Evolutionary conservation across 2,329 filamentous ascomycete genomes (phyloP).

Genomic region (Fusarium brevicatenulatum): DNA sequence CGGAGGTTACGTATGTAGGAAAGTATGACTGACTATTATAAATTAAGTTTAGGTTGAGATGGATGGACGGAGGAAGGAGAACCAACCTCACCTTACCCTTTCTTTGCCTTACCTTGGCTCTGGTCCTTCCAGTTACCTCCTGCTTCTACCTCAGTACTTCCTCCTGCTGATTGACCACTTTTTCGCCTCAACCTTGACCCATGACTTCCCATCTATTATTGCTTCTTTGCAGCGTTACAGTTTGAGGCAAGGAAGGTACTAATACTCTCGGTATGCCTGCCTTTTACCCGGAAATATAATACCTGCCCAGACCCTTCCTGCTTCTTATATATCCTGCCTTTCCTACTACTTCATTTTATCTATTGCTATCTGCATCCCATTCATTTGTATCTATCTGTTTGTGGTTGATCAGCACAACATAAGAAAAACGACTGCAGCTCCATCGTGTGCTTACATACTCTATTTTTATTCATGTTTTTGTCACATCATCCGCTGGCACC

Average conservation of each 20-base stretch:
- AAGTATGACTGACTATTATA: conserved; percentile 5
- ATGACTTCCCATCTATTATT: conserved; percentile 22
- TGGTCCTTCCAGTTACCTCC: background rate
- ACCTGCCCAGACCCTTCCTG: conserved; percentile 4
- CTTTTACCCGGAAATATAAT: conserved; percentile 19
- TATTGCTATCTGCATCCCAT: background rate
- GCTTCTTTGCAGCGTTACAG: conserved; percentile 8
- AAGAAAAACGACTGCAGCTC: background rate
- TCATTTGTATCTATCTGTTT: background rate
- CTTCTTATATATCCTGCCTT: background rate
- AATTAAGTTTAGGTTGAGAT: conserved; percentile 15
- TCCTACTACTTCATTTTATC: background rate
- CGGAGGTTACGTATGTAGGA: conserved; percentile 3
- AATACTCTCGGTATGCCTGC: background rate
- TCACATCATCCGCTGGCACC: background rate
- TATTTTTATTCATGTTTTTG: background rate
- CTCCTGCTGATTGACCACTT: conserved; percentile 1
- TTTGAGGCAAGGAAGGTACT: background rate
- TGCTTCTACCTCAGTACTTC: background rate
- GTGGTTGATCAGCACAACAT: background rate
- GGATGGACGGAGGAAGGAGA: conserved; percentile 7
- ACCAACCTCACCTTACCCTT: background rate
- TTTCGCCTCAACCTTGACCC: conserved; percentile 14
- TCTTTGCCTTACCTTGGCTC: background rate
- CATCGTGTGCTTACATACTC: background rate